Evolutionary conservation across 768 basidiomycete species (phyloP), one percentile per base, ranked within the genome.

Genomic region (Leccinellum rugosiceps): DNA sequence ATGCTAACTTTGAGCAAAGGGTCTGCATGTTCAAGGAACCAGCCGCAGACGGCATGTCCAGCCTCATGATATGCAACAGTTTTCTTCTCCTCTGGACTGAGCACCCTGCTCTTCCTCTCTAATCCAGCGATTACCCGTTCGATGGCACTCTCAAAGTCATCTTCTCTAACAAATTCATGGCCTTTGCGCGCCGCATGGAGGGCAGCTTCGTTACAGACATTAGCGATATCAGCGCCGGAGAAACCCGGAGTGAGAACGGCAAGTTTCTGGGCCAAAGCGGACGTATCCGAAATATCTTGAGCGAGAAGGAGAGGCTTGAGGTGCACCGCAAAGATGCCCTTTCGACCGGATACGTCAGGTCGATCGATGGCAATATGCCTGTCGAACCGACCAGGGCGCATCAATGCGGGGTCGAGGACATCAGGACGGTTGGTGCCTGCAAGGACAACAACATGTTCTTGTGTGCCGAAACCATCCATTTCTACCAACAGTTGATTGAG

Each of bases 391-490:
- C 97, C 97, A 10, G 97, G 97, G 43, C 97, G 93, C 85, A 98
- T 86, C 60, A 99, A 82, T 1, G 97, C 97, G 41, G 87, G 80
- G 69, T 99, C 97, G 52, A 99, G 88, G 26, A 98, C 95, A 68
- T 99, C 97, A 8, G 94, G 90, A 63, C 97, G 77, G 76, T 99
- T 99, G 19, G 97, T 99, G 57, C 97, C 97, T 0, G 97, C 92
- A 49, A 99, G 82, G 17, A 99, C 88, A 50, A 98, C 96, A 58
- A 99, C 86, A 67, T 98, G 94, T 70, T 98, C 94, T 59, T 90
- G 85, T n/a, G 94, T 96, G 38, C 91, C 90, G 75, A 99, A 99
- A 26, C 97, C 97, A 72, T 99, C 97, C 97, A 99, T 98, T 77
- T 99, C 96, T 53, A 98, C 97, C 59, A 99, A 79, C 13, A 99